These are phyloP conservation scores for Closterium sp. DNA, from an alignment of 139 green algal species.

Conservation along the genomic window DNA sequence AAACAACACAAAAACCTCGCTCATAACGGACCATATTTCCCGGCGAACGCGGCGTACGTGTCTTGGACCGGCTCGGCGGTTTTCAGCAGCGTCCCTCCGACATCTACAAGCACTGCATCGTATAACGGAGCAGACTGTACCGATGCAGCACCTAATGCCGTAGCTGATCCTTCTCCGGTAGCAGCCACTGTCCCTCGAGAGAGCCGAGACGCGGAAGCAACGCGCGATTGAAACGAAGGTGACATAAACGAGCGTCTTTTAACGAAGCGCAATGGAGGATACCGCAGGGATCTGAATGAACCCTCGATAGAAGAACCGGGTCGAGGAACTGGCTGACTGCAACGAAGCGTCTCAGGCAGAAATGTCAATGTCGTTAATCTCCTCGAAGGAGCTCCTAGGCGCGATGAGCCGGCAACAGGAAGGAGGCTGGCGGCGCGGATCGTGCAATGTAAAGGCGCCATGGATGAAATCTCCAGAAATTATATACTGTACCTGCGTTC, in stretches of 20 bases:
- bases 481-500: no score
- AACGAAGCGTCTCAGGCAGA: background rate
- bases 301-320: background rate
- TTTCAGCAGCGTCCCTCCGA: slow-evolving; percentile 30
- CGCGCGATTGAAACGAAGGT: background rate
- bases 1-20: background rate
- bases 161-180: background rate
- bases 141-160: background rate
- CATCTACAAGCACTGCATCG: slow-evolving; percentile 10
- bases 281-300: background rate
- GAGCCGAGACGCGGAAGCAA: background rate
- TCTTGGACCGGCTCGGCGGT: slow-evolving; percentile 15
- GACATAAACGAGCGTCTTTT: background rate
- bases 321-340: background rate
- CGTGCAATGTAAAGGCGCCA: background rate
- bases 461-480: background rate
- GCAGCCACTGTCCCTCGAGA: background rate
- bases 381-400: background rate
- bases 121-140: background rate
- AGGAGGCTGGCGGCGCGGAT: background rate
- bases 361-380: background rate
- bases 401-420: background rate
- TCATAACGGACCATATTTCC: slow-evolving; percentile 11
- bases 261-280: background rate
- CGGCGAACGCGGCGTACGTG: slow-evolving; percentile 14